Evolutionary conservation across 2,329 filamentous ascomycete species (phyloP), one percentile per base, ranked within the genome.

Genomic region (Microsporum ferrugineum): DNA sequence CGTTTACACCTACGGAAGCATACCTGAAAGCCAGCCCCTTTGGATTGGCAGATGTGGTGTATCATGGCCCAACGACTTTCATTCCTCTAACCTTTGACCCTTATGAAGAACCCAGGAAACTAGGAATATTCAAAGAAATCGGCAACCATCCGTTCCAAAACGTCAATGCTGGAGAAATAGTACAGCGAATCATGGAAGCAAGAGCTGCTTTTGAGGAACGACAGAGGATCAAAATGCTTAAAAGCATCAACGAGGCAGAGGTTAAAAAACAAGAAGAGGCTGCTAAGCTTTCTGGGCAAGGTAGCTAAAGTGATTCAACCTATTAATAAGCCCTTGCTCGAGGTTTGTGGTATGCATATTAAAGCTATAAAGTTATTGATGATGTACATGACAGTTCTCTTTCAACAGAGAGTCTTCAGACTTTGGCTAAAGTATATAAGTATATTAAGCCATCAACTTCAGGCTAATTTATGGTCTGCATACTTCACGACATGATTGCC

Each of bases 21-120:
- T 99, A 95, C 73, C 82, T 99, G 47, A 80, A 80, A 62, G 79
- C 83, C 0, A 80, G 95, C 53, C 91, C 92, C 0, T 85, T 85
- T 74, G 85, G 87, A 57, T 82, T 82, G 3, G 89, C 91, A 12
- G 80, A 87, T 68, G 87, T 85, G 33, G 89, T 99, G 63, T 99
- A 97, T 75, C 94, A 99, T 76, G 94, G 94, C n/a, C 90, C 91
- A 5, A 99, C 94, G 0, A 83, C 88, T 10, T 96, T 96, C 72
- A 94, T 95, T 78, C 88, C 78, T 10, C 72, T 81, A 29, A 89
- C 85, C 4, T 88, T 88, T 71, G 88, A 91, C 69, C 88, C 88
- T 0, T 96, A 97, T 76, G 79, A 81, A 33, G 89, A 85, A 12
- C 86, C 91, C 59, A 94, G 91, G 74, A 79, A 81, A 56, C 84